Conservation (phyloP, 495 filamentous ascomycete species). For the Hypoxylon cercidicola region DNA sequence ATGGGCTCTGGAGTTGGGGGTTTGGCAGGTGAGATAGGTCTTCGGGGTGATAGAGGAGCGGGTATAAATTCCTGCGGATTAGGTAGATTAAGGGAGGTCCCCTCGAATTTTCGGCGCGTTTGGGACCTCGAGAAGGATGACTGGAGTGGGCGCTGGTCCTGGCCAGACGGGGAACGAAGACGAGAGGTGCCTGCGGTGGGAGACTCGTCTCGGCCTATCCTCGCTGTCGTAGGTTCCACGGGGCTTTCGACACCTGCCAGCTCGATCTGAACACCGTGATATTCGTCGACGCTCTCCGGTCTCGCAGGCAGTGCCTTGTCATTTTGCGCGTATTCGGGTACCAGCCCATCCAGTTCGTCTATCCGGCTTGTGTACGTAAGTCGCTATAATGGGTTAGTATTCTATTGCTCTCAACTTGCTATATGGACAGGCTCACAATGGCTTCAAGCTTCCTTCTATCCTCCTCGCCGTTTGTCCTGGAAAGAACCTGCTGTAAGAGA, state of each 20-base stretch:
- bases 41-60: slow-evolving; percentile 71
- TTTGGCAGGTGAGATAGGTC: slow-evolving; percentile 56
- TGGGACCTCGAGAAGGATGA: slow-evolving; percentile 61
- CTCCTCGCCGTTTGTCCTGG: slow-evolving; percentile 81
- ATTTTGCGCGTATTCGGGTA: slow-evolving; percentile 66
- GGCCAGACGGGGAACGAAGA: slow-evolving; percentile 33
- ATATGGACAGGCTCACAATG: slow-evolving; percentile 73
- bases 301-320: slow-evolving; percentile 80
- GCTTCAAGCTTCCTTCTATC: slow-evolving; percentile 89
- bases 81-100: slow-evolving; percentile 47
- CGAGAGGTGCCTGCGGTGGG: slow-evolving; percentile 32
- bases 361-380: slow-evolving; percentile 91
- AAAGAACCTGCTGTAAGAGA: slow-evolving; percentile 86
- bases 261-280: slow-evolving; percentile 60
- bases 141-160: slow-evolving; percentile 47
- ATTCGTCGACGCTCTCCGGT: slow-evolving; percentile 74
- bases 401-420: not conserved
- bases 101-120: slow-evolving; percentile 52
- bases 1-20: slow-evolving; percentile 52
- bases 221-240: slow-evolving; percentile 57
- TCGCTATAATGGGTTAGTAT: slow-evolving; percentile 62
- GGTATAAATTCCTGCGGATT: slow-evolving; percentile 67
- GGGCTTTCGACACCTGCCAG: slow-evolving; percentile 61
- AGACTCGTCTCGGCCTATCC: slow-evolving; percentile 52
- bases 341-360: slow-evolving; percentile 78